Conservation (phyloP, 2,329 filamentous ascomycete species). For the Fusarium kyushuense region DNA sequence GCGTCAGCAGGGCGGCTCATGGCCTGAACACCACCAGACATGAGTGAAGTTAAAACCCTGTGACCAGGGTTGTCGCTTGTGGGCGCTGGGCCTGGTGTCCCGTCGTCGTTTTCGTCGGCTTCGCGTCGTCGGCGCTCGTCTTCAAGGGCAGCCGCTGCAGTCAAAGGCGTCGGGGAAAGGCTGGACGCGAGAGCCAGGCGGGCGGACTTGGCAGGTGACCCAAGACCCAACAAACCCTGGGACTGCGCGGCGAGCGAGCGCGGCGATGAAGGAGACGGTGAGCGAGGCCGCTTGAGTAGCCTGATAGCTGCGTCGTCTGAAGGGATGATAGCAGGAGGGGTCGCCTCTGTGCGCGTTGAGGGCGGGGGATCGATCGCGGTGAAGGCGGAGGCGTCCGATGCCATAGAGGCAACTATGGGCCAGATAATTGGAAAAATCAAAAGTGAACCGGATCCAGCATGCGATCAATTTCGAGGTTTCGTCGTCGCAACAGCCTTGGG, state of each 20-base stretch:
- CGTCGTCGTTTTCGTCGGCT: constrained; percentile 54
- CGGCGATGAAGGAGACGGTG: constrained; percentile 59
- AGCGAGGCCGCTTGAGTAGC: constrained; percentile 60
- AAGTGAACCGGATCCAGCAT: constrained; percentile 34
- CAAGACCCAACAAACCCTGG: constrained; percentile 53
- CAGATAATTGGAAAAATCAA: constrained; percentile 37
- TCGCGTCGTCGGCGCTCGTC: constrained; percentile 65
- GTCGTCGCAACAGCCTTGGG: constrained; percentile 40
- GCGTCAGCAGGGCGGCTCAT: constrained; percentile 69
- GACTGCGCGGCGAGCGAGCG: constrained; percentile 47
- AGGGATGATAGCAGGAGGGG: constrained; percentile 54
- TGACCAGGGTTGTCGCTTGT: constrained; percentile 68
- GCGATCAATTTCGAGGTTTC: constrained; percentile 44
- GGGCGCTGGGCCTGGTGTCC: constrained; percentile 56
- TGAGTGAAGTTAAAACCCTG: constrained; percentile 64
- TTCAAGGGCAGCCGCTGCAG: constrained; percentile 66
- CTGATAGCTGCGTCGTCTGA: constrained; percentile 54
- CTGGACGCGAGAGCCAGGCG: constrained; percentile 60
- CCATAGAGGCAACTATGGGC: constrained; percentile 58
- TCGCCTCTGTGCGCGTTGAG: constrained; percentile 52
- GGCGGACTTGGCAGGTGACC: constrained; percentile 67
- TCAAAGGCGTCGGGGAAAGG: constrained; percentile 61
- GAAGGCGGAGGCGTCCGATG: constrained; percentile 65
- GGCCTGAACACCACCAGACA: constrained; percentile 64
- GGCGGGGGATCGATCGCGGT: constrained; percentile 65